Conservation (phyloP, 1,284 basidiomycete species). For the Sutorius eximius region DNA sequence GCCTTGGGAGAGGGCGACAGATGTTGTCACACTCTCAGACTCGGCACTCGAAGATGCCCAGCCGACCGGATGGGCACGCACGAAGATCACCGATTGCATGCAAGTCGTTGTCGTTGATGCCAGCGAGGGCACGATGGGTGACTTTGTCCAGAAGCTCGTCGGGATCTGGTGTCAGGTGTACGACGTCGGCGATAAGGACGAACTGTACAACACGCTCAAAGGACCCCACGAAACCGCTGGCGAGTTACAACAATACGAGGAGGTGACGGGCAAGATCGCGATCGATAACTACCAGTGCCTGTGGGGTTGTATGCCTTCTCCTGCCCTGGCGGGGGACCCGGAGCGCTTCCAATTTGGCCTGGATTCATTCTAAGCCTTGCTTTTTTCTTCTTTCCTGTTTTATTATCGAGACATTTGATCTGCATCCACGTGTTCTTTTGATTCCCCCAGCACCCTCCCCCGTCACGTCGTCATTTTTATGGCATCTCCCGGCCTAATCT, state of each 20-base stretch:
- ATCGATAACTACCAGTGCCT: conserved; percentile 21
- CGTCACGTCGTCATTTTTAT: conserved; percentile 1
- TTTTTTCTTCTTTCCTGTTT: background rate
- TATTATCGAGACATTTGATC: background rate
- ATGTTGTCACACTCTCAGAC: conserved; percentile 18
- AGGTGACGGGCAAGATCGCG: conserved; percentile 7
- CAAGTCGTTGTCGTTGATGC: conserved; percentile 32
- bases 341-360: conserved; percentile 1
- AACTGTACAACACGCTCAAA: conserved; percentile 22
- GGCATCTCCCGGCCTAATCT: background rate
- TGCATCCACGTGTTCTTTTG: background rate
- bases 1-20: conserved; percentile 22
- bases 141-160: conserved; percentile 28
- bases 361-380: background rate
- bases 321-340: conserved; percentile 6
- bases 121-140: conserved; percentile 25
- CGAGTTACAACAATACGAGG: conserved; percentile 25
- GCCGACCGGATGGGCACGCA: conserved; percentile 15
- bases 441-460: background rate
- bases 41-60: conserved; percentile 24
- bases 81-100: conserved; percentile 27
- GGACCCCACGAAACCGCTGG: conserved; percentile 20
- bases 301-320: conserved; percentile 29
- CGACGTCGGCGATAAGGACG: conserved; percentile 15
- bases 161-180: conserved; percentile 34